These are phyloP conservation scores for Oxyria digyna DNA, from an alignment of 148 eudicot genomes.

Conservation along the genomic window DNA sequence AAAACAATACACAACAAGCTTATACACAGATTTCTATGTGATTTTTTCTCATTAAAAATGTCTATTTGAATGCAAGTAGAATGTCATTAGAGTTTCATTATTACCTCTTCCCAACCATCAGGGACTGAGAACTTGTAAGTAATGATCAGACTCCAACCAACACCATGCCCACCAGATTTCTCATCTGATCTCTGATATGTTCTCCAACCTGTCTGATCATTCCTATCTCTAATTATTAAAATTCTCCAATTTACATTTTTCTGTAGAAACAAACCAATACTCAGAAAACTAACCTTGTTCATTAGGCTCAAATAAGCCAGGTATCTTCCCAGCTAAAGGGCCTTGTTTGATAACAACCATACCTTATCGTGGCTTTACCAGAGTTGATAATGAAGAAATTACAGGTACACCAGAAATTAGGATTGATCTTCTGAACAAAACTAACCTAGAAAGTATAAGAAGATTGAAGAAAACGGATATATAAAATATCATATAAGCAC, in stretches of 20 bases:
- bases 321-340: constrained; percentile 72
- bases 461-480: no score
- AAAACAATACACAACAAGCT: not conserved
- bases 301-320: constrained; percentile 90
- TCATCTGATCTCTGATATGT: constrained; percentile 87
- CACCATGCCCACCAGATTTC: constrained; percentile 96
- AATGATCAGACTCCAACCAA: constrained; percentile 98
- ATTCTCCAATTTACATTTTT: not conserved
- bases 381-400: constrained; percentile 24
- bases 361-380: constrained; percentile 35
- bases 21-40: not conserved
- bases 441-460: constrained; percentile 8
- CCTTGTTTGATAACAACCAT: constrained; percentile 78
- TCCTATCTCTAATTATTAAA: constrained; percentile 17
- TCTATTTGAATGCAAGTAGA: no score
- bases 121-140: constrained; percentile 83
- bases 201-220: constrained; percentile 99
- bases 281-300: constrained; percentile 53
- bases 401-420: constrained; percentile 26
- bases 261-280: not conserved
- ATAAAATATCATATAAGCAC: no score
- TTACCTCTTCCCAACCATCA: constrained; percentile 80
- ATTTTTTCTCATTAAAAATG: no score
- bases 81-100: not conserved
- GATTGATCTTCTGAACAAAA: constrained; percentile 37